Conservation (phyloP, 768 basidiomycete species). For the Auriscalpium orientale region DNA sequence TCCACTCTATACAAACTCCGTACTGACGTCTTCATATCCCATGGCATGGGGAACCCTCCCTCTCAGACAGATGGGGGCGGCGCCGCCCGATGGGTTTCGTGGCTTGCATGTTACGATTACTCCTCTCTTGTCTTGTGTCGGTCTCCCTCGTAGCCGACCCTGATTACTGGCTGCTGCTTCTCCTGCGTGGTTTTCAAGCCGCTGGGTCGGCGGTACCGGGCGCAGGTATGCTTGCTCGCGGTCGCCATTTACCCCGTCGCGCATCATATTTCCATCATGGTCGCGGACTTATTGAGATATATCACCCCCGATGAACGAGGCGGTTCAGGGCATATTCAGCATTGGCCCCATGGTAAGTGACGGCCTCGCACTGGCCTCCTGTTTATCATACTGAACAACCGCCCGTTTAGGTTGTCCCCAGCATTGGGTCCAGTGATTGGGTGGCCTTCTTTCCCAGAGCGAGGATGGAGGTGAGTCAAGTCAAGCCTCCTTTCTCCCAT, state of each 20-base stretch:
- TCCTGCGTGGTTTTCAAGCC: constrained; percentile 76
- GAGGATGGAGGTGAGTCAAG: constrained; percentile 24
- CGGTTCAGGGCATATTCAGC: constrained; percentile 60
- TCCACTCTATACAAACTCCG: background rate
- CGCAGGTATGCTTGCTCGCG: constrained; percentile 35
- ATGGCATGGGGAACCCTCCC: constrained; percentile 50
- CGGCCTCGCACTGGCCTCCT: background rate
- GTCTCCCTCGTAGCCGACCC: constrained; percentile 42
- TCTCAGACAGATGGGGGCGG: constrained; percentile 61
- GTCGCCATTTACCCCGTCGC: background rate
- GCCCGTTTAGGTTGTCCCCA: constrained; percentile 23
- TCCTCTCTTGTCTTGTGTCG: constrained; percentile 61
- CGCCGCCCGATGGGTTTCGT: constrained; percentile 59
- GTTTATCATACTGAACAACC: background rate
- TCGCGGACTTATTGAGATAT: constrained; percentile 77
- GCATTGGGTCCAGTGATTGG: constrained; percentile 40
- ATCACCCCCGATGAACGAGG: constrained; percentile 67
- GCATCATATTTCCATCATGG: constrained; percentile 27
- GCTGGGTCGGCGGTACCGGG: constrained; percentile 70
- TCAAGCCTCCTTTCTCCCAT: background rate
- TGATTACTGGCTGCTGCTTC: constrained; percentile 71
- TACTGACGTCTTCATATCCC: constrained; percentile 19
- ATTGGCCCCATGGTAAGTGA: constrained; percentile 51
- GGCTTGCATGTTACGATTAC: constrained; percentile 50
- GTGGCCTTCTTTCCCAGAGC: constrained; percentile 30